Percentiles rank a stretch among this genome's conserved stretches.
phyloP scores from a whole-genome alignment of 768 basidiomycete species.

The Kwoniella dejecticola region DNA sequence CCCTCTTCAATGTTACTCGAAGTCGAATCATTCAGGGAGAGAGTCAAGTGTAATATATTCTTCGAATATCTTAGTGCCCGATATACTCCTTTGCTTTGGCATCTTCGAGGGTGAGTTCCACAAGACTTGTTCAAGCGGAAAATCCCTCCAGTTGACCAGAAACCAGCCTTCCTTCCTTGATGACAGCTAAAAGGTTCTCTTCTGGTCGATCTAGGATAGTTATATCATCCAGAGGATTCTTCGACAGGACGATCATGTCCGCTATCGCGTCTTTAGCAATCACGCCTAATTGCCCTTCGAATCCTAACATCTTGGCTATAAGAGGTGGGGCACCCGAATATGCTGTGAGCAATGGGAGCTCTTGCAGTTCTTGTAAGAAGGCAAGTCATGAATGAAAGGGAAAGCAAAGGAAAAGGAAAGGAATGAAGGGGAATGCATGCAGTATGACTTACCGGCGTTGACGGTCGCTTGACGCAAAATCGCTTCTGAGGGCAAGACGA shows the following conservation, averaged over 20 bases:
- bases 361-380: too few species aligned
- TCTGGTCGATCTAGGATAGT: slow-evolving; percentile 59
- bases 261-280: slow-evolving; percentile 57
- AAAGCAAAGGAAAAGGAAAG: too few species aligned
- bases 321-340: too few species aligned
- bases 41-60: too few species aligned
- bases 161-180: slow-evolving; percentile 27
- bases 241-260: slow-evolving; percentile 58
- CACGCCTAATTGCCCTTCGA: slow-evolving; percentile 55
- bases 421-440: too few species aligned
- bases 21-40: too few species aligned
- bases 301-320: slow-evolving; percentile 56
- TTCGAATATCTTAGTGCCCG: too few species aligned
- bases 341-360: too few species aligned
- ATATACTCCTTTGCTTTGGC: too few species aligned
- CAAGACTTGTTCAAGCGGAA: not conserved
- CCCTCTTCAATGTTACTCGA: too few species aligned
- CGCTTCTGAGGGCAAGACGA: slow-evolving; percentile 53
- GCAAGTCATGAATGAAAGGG: not conserved
- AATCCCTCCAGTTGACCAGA: not conserved
- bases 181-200: slow-evolving; percentile 53
- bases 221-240: slow-evolving; percentile 59
- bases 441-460: slow-evolving; percentile 51
- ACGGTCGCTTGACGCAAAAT: slow-evolving; percentile 59
- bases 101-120: too few species aligned